Evolutionary conservation across 768 basidiomycete species (phyloP).

Genomic region (Trametes cinnabarina): DNA sequence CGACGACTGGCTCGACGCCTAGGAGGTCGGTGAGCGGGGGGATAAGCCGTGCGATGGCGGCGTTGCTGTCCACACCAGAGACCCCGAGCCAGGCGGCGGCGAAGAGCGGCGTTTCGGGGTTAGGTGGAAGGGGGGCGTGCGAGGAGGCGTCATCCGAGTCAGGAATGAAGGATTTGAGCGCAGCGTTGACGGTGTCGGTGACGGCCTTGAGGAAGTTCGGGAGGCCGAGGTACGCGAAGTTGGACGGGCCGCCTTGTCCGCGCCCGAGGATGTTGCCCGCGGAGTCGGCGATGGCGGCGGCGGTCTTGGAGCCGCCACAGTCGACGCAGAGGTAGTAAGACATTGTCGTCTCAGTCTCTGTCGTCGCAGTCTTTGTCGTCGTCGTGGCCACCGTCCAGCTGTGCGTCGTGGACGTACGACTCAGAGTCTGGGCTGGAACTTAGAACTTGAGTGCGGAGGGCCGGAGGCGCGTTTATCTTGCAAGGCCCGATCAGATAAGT

Average conservation of each 20-base stretch:
- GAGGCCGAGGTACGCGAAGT: conserved; percentile 75
- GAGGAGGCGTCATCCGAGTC: conserved; percentile 33
- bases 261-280: conserved; percentile 63
- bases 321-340: conserved; percentile 75
- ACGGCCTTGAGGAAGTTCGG: conserved; percentile 59
- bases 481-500: too few species aligned
- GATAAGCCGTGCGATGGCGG: conserved; percentile 56
- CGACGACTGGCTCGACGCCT: conserved; percentile 54
- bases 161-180: conserved; percentile 48
- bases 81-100: conserved; percentile 80
- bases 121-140: conserved; percentile 35
- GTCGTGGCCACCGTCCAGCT: too few species aligned
- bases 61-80: conserved; percentile 76
- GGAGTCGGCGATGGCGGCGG: conserved; percentile 62
- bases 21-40: conserved; percentile 55
- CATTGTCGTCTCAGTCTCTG: too few species aligned
- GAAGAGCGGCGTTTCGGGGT: conserved; percentile 40
- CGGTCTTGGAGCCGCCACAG: conserved; percentile 88
- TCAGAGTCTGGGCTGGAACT: too few species aligned
- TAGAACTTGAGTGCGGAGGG: too few species aligned
- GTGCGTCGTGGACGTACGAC: too few species aligned
- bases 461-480: too few species aligned
- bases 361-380: too few species aligned
- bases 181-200: conserved; percentile 47
- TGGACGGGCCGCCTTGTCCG: conserved; percentile 75